These are phyloP conservation scores for Berkeleyomyces rouxiae DNA, from an alignment of 2,329 filamentous ascomycete species.

Conservation along the genomic window DNA sequence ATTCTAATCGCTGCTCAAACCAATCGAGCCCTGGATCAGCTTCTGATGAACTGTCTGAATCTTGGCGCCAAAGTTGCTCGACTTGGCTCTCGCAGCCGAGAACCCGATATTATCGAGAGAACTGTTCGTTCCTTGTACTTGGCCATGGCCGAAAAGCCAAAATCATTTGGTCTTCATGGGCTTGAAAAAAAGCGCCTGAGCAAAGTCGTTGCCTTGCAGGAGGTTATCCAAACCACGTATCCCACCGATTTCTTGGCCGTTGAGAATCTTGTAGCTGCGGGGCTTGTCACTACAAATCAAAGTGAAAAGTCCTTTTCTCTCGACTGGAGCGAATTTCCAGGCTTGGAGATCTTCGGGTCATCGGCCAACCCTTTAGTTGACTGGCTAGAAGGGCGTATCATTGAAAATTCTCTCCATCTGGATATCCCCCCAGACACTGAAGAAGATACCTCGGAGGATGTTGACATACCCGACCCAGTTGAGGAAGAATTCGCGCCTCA, in stretches of 20 bases:
- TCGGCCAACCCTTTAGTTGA: neutral
- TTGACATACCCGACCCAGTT: neutral
- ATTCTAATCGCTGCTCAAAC: slow-evolving; percentile 75
- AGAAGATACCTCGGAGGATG: neutral
- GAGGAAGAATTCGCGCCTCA: slow-evolving; percentile 5
- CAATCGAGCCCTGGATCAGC: slow-evolving; percentile 77
- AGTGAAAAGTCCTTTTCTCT: neutral
- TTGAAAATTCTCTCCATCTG: neutral
- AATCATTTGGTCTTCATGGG: neutral
- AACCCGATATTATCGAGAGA: slow-evolving; percentile 7
- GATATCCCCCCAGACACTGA: neutral
- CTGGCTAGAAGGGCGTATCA: slow-evolving; percentile 4
- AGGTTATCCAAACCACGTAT: neutral
- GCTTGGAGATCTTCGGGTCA: neutral
- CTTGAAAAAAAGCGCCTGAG: slow-evolving; percentile 20
- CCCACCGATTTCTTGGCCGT: neutral
- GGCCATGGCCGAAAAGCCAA: neutral
- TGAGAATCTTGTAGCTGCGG: slow-evolving; percentile 30
- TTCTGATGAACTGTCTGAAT: slow-evolving; percentile 45
- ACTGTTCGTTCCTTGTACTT: neutral
- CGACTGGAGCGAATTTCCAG: neutral
- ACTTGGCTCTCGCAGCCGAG: slow-evolving; percentile 27
- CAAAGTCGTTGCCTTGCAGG: slow-evolving; percentile 23
- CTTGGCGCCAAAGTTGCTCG: slow-evolving; percentile 38
- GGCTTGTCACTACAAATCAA: slow-evolving; percentile 17